These are phyloP conservation scores for Calonectria henricotiae DNA, from an alignment of 2,329 filamentous ascomycete species.

Conservation along the genomic window DNA sequence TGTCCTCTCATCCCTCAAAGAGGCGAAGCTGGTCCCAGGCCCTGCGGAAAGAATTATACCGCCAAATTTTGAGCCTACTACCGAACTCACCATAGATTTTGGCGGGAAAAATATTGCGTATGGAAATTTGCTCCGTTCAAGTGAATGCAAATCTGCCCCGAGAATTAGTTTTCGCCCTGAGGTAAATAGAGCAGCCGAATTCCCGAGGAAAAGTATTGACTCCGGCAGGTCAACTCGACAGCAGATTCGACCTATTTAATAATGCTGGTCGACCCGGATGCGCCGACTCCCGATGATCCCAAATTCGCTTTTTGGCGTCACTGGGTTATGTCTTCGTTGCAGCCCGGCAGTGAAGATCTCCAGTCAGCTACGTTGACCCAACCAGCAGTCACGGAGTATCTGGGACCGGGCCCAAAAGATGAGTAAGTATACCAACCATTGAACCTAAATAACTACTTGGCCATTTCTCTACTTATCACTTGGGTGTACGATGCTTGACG, in stretches of 20 bases:
- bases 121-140: conserved; percentile 61
- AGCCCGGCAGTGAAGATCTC: conserved; percentile 50
- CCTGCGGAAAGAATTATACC: conserved; percentile 61
- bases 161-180: conserved; percentile 58
- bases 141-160: conserved; percentile 59
- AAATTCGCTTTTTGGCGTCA: conserved; percentile 72
- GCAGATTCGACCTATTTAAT: conserved; percentile 62
- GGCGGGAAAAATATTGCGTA: conserved; percentile 55
- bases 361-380: conserved; percentile 53
- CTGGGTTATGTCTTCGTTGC: conserved; percentile 65
- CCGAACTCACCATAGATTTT: conserved; percentile 59
- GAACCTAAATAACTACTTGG: neutral
- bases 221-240: conserved; percentile 46
- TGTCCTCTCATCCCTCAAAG: conserved; percentile 32
- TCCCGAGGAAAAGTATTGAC: neutral
- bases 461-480: neutral
- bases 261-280: conserved; percentile 70
- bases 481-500: neutral
- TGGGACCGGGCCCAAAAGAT: conserved; percentile 65
- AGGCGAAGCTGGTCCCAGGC: conserved; percentile 61
- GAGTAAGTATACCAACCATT: conserved; percentile 56
- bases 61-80: conserved; percentile 61
- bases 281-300: conserved; percentile 70
- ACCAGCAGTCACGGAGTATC: conserved; percentile 61
- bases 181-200: conserved; percentile 35